These are phyloP conservation scores for Ilyonectria robusta DNA, from an alignment of 2,329 filamentous ascomycete species.

Conservation along the genomic window DNA sequence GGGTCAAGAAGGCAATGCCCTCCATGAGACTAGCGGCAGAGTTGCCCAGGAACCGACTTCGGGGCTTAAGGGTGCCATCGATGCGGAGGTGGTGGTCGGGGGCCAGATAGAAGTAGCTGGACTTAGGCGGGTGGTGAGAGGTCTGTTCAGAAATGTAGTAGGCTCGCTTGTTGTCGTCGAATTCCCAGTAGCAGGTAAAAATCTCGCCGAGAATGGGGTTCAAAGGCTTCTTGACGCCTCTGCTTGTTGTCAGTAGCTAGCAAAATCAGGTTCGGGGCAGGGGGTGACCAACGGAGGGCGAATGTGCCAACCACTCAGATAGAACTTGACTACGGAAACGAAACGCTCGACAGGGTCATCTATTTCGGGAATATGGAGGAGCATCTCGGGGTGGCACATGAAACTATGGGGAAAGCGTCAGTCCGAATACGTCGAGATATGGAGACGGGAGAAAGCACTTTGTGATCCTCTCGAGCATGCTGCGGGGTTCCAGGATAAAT, in stretches of 20 bases:
- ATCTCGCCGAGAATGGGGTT: slow-evolving; percentile 97
- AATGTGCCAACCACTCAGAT: slow-evolving; percentile 98
- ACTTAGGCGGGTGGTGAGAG: slow-evolving; percentile 97
- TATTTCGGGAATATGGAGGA: slow-evolving; percentile 88
- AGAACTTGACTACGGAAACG: slow-evolving; percentile 96
- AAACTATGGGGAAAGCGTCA: slow-evolving; percentile 72
- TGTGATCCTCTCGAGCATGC: slow-evolving; percentile 98
- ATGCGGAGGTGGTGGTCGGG: slow-evolving; percentile 95
- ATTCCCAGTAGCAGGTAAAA: slow-evolving; percentile 96
- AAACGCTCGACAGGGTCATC: slow-evolving; percentile 93
- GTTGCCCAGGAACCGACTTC: slow-evolving; percentile 96
- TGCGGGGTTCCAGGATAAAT: slow-evolving; percentile 97
- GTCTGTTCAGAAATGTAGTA: slow-evolving; percentile 99
- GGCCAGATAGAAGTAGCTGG: slow-evolving; percentile 98
- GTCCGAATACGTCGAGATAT: slow-evolving; percentile 8
- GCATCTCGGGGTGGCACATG: slow-evolving; percentile 98
- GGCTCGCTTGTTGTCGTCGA: slow-evolving; percentile 84
- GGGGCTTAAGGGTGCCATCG: slow-evolving; percentile 93
- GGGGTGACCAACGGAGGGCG: slow-evolving; percentile 83
- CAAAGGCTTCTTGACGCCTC: slow-evolving; percentile 97
- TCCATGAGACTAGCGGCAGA: slow-evolving; percentile 99
- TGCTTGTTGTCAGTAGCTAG: slow-evolving; percentile 55
- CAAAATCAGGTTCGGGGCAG: slow-evolving; percentile 13
- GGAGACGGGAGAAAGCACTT: slow-evolving; percentile 71
- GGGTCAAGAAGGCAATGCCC: slow-evolving; percentile 87